Evolutionary conservation across 139 green algal genomes (phyloP).

Genomic region (Closterium sp.): DNA sequence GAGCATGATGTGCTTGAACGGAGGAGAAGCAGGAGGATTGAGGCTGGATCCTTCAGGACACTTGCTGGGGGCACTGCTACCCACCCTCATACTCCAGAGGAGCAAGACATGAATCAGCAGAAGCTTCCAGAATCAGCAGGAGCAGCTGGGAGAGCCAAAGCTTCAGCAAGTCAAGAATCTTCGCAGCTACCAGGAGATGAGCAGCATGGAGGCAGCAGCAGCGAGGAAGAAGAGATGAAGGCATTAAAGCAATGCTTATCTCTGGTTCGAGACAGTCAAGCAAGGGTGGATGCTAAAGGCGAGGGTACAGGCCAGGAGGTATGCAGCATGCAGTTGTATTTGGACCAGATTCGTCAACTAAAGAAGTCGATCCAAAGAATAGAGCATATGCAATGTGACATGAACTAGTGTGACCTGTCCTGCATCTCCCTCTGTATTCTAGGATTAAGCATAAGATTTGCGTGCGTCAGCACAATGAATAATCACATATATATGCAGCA

Average conservation of each 20-base stretch:
- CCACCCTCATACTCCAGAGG: background rate
- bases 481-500: background rate
- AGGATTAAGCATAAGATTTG: too few species aligned
- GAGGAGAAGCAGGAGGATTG: background rate
- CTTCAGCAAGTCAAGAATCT: background rate
- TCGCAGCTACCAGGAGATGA: too few species aligned
- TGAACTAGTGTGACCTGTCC: too few species aligned
- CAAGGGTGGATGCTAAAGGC: too few species aligned
- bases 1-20: slow-evolving; percentile 9
- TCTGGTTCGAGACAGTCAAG: background rate
- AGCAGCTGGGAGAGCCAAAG: too few species aligned
- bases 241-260: background rate
- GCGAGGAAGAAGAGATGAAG: background rate
- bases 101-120: background rate
- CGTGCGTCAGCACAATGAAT: background rate
- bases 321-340: background rate
- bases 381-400: background rate
- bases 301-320: background rate
- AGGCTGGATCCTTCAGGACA: background rate
- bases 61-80: background rate
- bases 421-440: too few species aligned
- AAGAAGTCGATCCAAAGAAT: background rate
- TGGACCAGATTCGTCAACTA: background rate
- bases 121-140: background rate
- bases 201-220: background rate